These are phyloP conservation scores for Lindgomyces ingoldianus DNA, from an alignment of 495 filamentous ascomycete genomes.

Conservation along the genomic window DNA sequence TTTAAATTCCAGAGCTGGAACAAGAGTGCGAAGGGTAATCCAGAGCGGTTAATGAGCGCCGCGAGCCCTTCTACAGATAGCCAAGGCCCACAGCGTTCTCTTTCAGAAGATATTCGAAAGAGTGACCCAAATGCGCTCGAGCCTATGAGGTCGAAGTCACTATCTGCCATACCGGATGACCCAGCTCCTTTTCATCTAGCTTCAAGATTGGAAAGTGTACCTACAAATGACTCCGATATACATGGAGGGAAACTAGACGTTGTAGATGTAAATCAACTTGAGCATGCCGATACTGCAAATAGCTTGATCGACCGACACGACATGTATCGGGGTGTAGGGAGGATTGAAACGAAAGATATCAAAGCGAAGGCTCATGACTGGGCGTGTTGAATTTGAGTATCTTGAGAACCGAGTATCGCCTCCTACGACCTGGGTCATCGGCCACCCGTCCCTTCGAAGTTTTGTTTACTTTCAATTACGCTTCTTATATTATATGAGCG, in stretches of 20 bases:
- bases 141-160: conserved; percentile 26
- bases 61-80: neutral
- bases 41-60: conserved; percentile 11
- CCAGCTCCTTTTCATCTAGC: conserved; percentile 14
- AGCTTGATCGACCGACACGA: conserved; percentile 32
- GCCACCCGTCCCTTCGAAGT: neutral
- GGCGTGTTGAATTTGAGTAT: neutral
- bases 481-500: neutral
- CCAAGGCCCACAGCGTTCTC: conserved; percentile 17
- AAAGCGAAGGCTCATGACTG: conserved; percentile 16
- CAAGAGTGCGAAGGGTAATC: conserved; percentile 2
- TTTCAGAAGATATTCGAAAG: conserved; percentile 12
- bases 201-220: neutral
- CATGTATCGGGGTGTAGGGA: conserved; percentile 21
- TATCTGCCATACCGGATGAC: conserved; percentile 31
- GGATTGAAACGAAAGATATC: conserved; percentile 34
- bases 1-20: conserved; percentile 19
- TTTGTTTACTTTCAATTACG: neutral
- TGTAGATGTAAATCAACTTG: neutral
- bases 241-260: neutral
- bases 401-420: neutral
- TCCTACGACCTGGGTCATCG: no score
- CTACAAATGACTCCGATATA: conserved; percentile 1
- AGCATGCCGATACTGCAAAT: conserved; percentile 24
- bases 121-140: conserved; percentile 1